phyloP scores from a whole-genome alignment of 768 basidiomycete genomes.

The Imleria badia region DNA sequence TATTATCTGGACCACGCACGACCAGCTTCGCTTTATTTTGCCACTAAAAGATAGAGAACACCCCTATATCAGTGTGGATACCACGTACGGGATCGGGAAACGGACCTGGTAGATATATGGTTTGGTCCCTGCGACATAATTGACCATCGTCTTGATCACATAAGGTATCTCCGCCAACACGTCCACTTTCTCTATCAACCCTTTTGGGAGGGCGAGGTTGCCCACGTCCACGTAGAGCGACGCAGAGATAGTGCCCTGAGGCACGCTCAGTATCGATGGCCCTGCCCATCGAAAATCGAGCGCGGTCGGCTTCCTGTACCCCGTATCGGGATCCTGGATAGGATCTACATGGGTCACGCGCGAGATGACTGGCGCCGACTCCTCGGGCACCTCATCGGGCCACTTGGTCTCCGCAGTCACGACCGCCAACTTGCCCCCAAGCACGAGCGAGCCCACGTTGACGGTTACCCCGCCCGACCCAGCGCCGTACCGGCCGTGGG shows the following conservation, averaged over 20 bases:
- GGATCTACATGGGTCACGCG: slow-evolving; percentile 63
- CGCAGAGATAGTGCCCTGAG: slow-evolving; percentile 55
- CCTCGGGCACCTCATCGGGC: slow-evolving; percentile 57
- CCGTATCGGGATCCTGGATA: slow-evolving; percentile 72
- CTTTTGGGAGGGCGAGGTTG: slow-evolving; percentile 54
- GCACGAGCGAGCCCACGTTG: slow-evolving; percentile 83
- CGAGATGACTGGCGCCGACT: slow-evolving; percentile 55
- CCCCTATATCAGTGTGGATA: background rate
- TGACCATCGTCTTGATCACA: slow-evolving; percentile 88
- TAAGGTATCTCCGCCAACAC: slow-evolving; percentile 94
- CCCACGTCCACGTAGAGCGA: slow-evolving; percentile 60
- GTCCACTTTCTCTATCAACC: slow-evolving; percentile 90
- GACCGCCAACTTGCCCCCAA: slow-evolving; percentile 70
- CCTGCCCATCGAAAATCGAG: slow-evolving; percentile 80
- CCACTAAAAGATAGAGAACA: slow-evolving; percentile 40
- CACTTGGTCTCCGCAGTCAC: slow-evolving; percentile 81
- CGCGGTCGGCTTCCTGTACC: slow-evolving; percentile 70
- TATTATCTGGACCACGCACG: slow-evolving; percentile 42
- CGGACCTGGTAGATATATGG: slow-evolving; percentile 92
- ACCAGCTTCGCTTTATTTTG: slow-evolving; percentile 53
- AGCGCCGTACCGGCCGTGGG: slow-evolving; percentile 74
- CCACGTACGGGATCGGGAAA: background rate
- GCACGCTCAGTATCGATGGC: slow-evolving; percentile 54
- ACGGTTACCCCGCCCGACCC: slow-evolving; percentile 83
- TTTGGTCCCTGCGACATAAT: slow-evolving; percentile 90